These are phyloP conservation scores for Magnolia officinalis DNA, from an alignment of 164 flowering plant species.

Conservation along the genomic window DNA sequence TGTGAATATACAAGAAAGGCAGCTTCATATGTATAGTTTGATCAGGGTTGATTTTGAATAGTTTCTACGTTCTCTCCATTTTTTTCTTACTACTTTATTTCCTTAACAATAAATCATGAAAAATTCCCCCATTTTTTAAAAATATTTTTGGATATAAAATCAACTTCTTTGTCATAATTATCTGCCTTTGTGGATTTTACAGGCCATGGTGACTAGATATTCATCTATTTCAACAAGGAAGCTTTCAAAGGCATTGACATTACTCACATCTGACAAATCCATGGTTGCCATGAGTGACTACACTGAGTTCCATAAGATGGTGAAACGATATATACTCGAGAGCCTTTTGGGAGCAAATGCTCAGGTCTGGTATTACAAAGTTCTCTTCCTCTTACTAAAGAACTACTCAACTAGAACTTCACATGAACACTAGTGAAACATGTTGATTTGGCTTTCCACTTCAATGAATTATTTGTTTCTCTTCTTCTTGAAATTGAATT, in stretches of 20 bases:
- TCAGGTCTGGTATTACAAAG: constrained; percentile 48
- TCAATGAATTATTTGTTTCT: not conserved
- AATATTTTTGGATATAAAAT: not conserved
- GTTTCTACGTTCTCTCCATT: not conserved
- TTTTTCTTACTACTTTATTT: not conserved
- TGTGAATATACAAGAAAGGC: not conserved
- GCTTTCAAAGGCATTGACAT: constrained; percentile 64
- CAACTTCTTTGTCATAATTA: not conserved
- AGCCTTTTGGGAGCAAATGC: constrained; percentile 69
- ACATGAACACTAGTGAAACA: not conserved
- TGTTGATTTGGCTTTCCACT: not conserved
- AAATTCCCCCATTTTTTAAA: not conserved
- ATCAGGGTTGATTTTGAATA: too few relatives aligned
- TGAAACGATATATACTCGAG: constrained; percentile 50
- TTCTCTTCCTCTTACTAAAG: not conserved
- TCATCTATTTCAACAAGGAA: constrained; percentile 84
- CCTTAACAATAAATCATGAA: not conserved
- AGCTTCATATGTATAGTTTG: not conserved
- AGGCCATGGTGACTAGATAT: constrained; percentile 90
- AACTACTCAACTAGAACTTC: not conserved
- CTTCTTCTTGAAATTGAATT: not conserved
- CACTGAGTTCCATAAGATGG: constrained; percentile 67
- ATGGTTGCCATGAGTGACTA: constrained; percentile 97
- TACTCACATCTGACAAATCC: constrained; percentile 60
- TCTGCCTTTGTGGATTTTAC: constrained; percentile 1